These are phyloP conservation scores for Schizophyllum commune DNA, from an alignment of 1,284 basidiomycete genomes.

Conservation along the genomic window DNA sequence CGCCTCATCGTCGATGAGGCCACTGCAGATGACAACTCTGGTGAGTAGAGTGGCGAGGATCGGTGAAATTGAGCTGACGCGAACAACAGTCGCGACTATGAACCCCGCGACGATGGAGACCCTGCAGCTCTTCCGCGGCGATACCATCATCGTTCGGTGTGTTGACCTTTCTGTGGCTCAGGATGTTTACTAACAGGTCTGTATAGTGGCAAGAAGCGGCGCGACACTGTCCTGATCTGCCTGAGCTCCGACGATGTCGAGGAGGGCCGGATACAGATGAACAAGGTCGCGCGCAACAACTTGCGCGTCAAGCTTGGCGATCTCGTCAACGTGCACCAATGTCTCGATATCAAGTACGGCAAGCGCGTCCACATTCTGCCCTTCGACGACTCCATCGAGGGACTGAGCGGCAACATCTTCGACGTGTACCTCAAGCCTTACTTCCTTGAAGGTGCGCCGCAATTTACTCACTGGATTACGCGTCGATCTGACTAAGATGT, in stretches of 20 bases:
- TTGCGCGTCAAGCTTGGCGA: conserved; percentile 97
- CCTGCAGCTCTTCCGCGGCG: conserved; percentile 90
- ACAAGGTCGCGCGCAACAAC: conserved; percentile 99
- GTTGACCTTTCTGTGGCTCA: conserved; percentile 12
- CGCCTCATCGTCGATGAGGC: conserved; percentile 93
- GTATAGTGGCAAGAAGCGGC: conserved; percentile 85
- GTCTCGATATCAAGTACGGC: conserved; percentile 98
- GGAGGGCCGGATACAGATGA: conserved; percentile 96
- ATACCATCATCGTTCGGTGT: conserved; percentile 87
- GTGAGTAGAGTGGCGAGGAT: conserved; percentile 30
- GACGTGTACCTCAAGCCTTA: conserved; percentile 99
- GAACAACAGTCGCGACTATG: conserved; percentile 72
- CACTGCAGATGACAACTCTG: conserved; percentile 87
- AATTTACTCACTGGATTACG: neutral
- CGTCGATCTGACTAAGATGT: conserved; percentile 3
- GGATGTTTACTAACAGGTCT: neutral
- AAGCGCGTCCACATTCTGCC: conserved; percentile 96
- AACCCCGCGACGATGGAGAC: conserved; percentile 97
- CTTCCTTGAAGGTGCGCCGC: conserved; percentile 83
- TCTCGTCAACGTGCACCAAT: conserved; percentile 91
- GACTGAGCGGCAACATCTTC: conserved; percentile 95
- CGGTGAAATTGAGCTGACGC: neutral
- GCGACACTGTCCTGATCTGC: conserved; percentile 94
- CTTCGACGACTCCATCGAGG: conserved; percentile 98
- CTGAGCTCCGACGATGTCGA: conserved; percentile 94